These are phyloP conservation scores for Ceriops zippeliana DNA, from an alignment of 345 rosid species.

Conservation along the genomic window DNA sequence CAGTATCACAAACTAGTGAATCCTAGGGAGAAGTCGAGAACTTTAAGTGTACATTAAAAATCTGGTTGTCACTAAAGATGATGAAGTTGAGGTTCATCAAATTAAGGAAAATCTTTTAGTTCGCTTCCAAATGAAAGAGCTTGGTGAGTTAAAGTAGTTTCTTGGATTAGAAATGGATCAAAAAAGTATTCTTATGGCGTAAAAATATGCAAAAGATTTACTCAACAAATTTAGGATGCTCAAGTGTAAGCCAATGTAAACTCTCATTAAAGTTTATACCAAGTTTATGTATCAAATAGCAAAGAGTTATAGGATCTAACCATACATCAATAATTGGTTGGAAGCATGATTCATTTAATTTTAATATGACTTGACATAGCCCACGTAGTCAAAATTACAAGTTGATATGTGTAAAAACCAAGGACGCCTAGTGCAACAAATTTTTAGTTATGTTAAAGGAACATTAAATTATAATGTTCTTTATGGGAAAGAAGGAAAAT, in stretches of 20 bases:
- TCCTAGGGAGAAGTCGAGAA: too few relatives aligned
- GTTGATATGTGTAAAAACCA: background rate
- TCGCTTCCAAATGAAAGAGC: background rate
- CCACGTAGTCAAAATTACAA: background rate
- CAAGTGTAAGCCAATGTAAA: background rate
- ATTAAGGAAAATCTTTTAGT: background rate
- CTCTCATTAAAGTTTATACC: background rate
- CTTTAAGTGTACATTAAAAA: too few relatives aligned
- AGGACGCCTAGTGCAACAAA: background rate
- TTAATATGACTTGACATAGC: background rate
- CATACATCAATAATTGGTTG: background rate
- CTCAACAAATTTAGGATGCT: background rate
- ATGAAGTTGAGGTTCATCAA: background rate
- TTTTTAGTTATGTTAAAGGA: background rate
- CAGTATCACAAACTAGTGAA: too few relatives aligned
- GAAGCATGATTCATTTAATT: background rate
- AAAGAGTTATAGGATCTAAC: background rate
- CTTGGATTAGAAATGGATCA: too few relatives aligned
- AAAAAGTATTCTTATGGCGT: background rate
- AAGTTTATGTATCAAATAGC: background rate
- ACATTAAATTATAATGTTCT: background rate
- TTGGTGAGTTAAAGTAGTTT: background rate
- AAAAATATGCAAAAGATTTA: background rate
- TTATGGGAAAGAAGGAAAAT: background rate
- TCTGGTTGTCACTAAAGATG: too few relatives aligned